A percentile compares a stretch with the other conserved stretches of the same genome.
These are phyloP conservation scores for Fragaria ananassa DNA, from an alignment of 306 rosid species.

Conservation along the genomic window DNA sequence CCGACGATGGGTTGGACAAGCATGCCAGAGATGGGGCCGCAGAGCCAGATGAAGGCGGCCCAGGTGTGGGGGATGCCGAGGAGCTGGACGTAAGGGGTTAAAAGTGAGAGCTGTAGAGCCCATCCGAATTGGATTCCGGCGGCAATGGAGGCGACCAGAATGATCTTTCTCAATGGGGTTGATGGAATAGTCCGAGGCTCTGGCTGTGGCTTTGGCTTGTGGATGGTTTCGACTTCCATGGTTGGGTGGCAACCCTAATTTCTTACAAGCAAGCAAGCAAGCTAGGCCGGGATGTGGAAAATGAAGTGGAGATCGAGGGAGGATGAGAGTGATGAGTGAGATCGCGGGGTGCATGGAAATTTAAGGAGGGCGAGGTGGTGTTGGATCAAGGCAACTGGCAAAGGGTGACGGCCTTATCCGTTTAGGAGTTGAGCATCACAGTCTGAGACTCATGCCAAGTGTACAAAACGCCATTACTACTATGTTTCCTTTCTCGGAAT, in stretches of 20 bases:
- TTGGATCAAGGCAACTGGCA: neutral
- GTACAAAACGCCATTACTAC: neutral
- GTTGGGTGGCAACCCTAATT: neutral
- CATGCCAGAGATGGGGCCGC: conserved; percentile 85
- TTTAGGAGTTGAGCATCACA: neutral
- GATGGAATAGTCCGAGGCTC: neutral
- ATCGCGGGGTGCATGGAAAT: neutral
- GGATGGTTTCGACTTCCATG: conserved; percentile 26
- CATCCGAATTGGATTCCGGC: conserved; percentile 89
- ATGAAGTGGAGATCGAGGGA: neutral
- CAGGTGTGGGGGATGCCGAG: conserved; percentile 67
- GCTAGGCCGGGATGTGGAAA: too few species aligned
- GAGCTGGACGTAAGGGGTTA: conserved; percentile 79
- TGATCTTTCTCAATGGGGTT: conserved; percentile 42
- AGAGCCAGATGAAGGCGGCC: conserved; percentile 86
- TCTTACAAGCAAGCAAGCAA: too few species aligned
- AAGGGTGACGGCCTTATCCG: neutral
- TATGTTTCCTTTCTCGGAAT: neutral
- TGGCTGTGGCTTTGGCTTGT: neutral
- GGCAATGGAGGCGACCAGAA: conserved; percentile 69
- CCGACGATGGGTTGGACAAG: conserved; percentile 82
- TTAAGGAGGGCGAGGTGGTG: neutral
- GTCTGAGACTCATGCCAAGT: neutral
- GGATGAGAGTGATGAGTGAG: too few species aligned
- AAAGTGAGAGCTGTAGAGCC: conserved; percentile 76